These are phyloP conservation scores for Phytophthora colocasiae DNA, from an alignment of 352 stramenopile species.

Conservation along the genomic window DNA sequence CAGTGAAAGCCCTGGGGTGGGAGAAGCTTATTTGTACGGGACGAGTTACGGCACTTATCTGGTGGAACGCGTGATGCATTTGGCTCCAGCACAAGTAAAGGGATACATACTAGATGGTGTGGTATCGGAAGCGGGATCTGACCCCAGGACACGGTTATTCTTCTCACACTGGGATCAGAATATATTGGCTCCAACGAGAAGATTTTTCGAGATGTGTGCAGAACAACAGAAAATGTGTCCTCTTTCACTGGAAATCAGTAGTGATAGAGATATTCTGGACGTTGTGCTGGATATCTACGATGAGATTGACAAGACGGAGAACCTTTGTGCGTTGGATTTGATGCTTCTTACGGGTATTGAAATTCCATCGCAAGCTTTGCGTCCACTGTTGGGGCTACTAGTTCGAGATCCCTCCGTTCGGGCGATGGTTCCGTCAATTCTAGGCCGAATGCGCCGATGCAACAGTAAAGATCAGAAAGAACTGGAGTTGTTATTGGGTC, in stretches of 20 bases:
- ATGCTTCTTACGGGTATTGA: constrained; percentile 2
- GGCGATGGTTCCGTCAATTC: constrained; percentile 40
- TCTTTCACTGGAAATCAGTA: constrained; percentile 20
- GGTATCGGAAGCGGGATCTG: constrained; percentile 35
- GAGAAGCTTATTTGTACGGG: constrained; percentile 55
- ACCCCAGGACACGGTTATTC: constrained; percentile 21
- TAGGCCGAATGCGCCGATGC: constrained; percentile 44
- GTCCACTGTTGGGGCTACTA: constrained; percentile 43
- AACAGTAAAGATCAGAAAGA: constrained; percentile 41
- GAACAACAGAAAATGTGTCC: constrained; percentile 31
- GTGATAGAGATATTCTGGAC: constrained; percentile 26
- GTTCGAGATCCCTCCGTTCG: constrained; percentile 38
- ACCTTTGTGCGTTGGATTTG: constrained; percentile 28
- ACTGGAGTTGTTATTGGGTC: constrained; percentile 31
- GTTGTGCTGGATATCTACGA: constrained; percentile 43
- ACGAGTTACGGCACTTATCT: constrained; percentile 67
- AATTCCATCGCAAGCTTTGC: constrained; percentile 31
- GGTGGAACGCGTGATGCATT: constrained; percentile 60
- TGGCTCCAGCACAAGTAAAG: constrained; percentile 42
- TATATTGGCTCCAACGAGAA: constrained; percentile 25
- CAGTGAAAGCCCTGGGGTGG: constrained; percentile 9
- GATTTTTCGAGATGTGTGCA: constrained; percentile 39
- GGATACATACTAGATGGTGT: constrained; percentile 66
- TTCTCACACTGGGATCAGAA: constrained; percentile 51
- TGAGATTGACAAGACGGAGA: constrained; percentile 35